Base-by-base conservation (phyloP, 208 protist genomes). In the Leishmania mexicana region DNA sequence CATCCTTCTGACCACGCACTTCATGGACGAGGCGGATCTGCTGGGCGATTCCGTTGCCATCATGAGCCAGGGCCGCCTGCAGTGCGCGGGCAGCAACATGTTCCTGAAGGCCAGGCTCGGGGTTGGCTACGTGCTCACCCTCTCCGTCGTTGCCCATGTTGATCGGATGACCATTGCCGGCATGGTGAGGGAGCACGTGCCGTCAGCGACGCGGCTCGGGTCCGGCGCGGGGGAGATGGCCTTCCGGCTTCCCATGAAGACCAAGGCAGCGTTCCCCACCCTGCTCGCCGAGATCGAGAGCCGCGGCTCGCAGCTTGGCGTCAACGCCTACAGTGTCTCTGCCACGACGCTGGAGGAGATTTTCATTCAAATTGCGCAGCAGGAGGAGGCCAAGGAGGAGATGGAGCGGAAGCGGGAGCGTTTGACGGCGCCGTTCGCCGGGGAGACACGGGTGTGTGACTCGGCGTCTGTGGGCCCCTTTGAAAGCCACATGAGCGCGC, bases 11-110 rank as follows among this genome's bases (percentile, higher is more conserved):
- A 93, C 84, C 53, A 98, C 96, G 35, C 98, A 99, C 84, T 98
- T 91, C 84, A 99, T 99, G 98, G 98, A 99, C 78, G 99, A 99
- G 84, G 99, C 99, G 8, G 98, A 99, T 79, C 79, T 96, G 31
- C 89, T 99, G n/a, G 90, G 81, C 79, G 88, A 31, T 97, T 99
- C 76, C 45, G 45, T 47, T 74, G 97, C 90, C 1, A 99, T 99
- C 64, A 93, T 99, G 89, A 89, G 86, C 53, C 79, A 87, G 49
- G 92, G 92, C 45, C 73, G 84, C 2, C 76, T 95, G 40, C 80
- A 90, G 75, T 93, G 89, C 75, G 60, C 80, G 2, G 91, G 91
- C 67, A 90, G 81, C 71, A 91, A 76, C 77, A 68, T 89, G 78
- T 92, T 93, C 64, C 80, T 94, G 40, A 93, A 93, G 84, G 83